phyloP scores from a whole-genome alignment of 495 filamentous ascomycete genomes.

The Hypomontagnella monticulosa region DNA sequence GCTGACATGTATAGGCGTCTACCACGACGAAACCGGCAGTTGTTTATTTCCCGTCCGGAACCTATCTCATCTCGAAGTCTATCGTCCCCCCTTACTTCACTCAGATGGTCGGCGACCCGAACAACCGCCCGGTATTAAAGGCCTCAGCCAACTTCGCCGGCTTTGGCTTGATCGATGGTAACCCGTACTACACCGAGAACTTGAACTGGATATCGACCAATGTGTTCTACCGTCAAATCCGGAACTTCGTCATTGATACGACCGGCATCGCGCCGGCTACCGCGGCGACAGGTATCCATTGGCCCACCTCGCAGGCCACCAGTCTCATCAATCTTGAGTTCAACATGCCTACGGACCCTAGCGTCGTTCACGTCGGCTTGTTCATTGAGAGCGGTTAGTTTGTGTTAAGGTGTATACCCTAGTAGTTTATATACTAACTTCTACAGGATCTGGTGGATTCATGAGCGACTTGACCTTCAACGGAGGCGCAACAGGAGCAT shows the following conservation, averaged over 20 bases:
- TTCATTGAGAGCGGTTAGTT: slow-evolving; percentile 74
- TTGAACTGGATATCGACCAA: slow-evolving; percentile 69
- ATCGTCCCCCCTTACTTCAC: slow-evolving; percentile 74
- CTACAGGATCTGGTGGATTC: slow-evolving; percentile 74
- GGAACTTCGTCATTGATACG: slow-evolving; percentile 80
- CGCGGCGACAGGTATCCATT: slow-evolving; percentile 74
- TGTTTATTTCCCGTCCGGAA: slow-evolving; percentile 83
- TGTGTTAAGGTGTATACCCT: not conserved
- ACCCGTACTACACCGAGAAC: slow-evolving; percentile 67
- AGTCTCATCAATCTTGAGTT: slow-evolving; percentile 83
- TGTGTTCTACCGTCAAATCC: slow-evolving; percentile 79
- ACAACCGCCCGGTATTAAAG: slow-evolving; percentile 69
- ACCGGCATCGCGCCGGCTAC: slow-evolving; percentile 66
- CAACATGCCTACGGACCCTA: slow-evolving; percentile 67
- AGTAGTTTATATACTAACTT: not conserved
- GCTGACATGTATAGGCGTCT: slow-evolving; percentile 56
- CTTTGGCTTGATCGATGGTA: slow-evolving; percentile 74
- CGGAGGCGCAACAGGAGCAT: slow-evolving; percentile 72
- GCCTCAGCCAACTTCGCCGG: slow-evolving; percentile 71
- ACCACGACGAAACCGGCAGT: slow-evolving; percentile 78
- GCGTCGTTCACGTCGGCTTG: slow-evolving; percentile 74
- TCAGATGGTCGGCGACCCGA: slow-evolving; percentile 74
- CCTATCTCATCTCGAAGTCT: slow-evolving; percentile 73
- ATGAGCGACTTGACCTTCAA: slow-evolving; percentile 72
- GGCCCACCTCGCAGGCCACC: slow-evolving; percentile 80